Percentiles rank a stretch among this genome's conserved stretches.
Conservation (phyloP, 805 yeast genomes). For the Kluyveromyces nonfermentans region DNA sequence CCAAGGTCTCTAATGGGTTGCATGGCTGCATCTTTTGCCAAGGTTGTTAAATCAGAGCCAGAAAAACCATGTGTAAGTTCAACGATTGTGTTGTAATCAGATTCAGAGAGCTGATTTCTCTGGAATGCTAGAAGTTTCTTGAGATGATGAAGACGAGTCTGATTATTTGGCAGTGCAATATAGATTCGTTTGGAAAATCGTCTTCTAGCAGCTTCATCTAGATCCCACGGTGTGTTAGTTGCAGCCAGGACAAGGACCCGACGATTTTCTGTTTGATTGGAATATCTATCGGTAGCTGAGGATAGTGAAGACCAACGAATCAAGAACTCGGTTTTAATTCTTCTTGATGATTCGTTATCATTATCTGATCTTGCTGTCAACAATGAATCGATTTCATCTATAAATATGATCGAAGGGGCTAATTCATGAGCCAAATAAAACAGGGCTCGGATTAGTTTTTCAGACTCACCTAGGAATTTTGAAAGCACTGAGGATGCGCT, state of each 20-base stretch:
- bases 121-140: conserved; percentile 62
- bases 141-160: conserved; percentile 70
- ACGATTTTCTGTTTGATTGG: conserved; percentile 32
- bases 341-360: conserved; percentile 79
- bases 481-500: conserved; percentile 87
- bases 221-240: conserved; percentile 94
- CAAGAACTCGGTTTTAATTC: conserved; percentile 87
- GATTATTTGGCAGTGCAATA: conserved; percentile 87
- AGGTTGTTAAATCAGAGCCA: conserved; percentile 85
- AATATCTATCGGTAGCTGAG: conserved; percentile 59
- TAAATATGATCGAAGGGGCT: conserved; percentile 89
- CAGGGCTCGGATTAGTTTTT: conserved; percentile 81
- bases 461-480: conserved; percentile 84
- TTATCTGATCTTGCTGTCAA: conserved; percentile 57
- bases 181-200: conserved; percentile 88
- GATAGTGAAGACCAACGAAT: conserved; percentile 93
- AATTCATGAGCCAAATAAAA: conserved; percentile 75
- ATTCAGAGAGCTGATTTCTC: conserved; percentile 50
- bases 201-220: conserved; percentile 94
- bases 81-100: conserved; percentile 53
- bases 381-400: conserved; percentile 91
- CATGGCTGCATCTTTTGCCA: conserved; percentile 97
- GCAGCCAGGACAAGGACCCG: conserved; percentile 90
- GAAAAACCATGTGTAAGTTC: conserved; percentile 74
- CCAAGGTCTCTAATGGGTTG: conserved; percentile 90